These are phyloP conservation scores for Kandelia obovata DNA, from an alignment of 345 rosid species.

Conservation along the genomic window DNA sequence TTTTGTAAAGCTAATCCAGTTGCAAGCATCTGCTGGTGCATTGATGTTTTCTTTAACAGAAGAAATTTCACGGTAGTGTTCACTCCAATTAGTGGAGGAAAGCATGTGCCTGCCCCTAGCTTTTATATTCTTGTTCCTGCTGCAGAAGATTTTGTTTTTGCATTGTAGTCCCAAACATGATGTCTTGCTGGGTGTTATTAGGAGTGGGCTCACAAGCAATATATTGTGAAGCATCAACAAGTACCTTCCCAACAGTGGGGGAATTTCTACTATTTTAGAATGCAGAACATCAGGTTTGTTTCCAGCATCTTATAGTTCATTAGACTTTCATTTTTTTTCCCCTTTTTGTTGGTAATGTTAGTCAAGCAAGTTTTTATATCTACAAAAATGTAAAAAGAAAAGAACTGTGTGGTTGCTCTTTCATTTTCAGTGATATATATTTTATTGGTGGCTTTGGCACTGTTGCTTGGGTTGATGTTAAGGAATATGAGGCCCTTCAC, in stretches of 20 bases:
- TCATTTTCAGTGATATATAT: constrained; percentile 70
- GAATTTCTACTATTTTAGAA: constrained; percentile 89
- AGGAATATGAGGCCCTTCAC: constrained; percentile 68
- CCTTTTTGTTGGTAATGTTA: background rate
- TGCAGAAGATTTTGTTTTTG: background rate
- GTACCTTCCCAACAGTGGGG: constrained; percentile 96
- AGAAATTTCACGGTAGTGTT: background rate
- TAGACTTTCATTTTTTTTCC: background rate
- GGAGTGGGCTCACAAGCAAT: constrained; percentile 99
- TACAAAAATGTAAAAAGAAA: too few relatives aligned
- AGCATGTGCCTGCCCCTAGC: background rate
- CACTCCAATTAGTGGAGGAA: background rate
- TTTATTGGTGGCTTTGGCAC: constrained; percentile 99
- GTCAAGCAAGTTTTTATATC: too few relatives aligned
- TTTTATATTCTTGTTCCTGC: constrained; percentile 3
- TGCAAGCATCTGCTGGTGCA: background rate
- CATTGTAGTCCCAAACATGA: background rate
- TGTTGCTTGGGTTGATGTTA: constrained; percentile 94
- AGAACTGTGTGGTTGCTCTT: background rate
- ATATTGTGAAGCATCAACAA: constrained; percentile 81
- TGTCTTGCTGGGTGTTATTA: constrained; percentile 29
- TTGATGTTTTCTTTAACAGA: too few relatives aligned
- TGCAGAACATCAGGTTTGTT: constrained; percentile 86
- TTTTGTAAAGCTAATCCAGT: background rate
- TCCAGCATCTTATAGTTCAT: background rate